These are phyloP conservation scores for Coemansia sp. DNA, from an alignment of 192 early-diverging fungal species.

Conservation along the genomic window DNA sequence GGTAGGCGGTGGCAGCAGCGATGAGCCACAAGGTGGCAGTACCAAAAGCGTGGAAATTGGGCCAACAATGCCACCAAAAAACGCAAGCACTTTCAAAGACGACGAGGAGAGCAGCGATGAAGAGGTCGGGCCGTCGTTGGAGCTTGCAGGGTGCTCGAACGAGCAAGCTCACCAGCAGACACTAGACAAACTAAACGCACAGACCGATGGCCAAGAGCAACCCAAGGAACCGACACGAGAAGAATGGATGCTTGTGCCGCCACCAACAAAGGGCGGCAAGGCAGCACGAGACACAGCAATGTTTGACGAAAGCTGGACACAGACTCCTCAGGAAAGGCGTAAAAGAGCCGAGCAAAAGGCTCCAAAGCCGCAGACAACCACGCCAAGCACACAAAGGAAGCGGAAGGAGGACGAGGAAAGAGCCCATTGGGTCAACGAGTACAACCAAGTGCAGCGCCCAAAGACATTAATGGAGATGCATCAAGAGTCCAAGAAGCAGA, in stretches of 20 bases:
- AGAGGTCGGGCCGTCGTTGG: slow-evolving; percentile 27
- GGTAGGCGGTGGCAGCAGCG: slow-evolving; percentile 2
- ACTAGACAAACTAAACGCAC: slow-evolving; percentile 15
- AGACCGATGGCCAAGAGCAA: slow-evolving; percentile 1
- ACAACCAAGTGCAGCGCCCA: slow-evolving; percentile 33
- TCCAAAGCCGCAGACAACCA: slow-evolving; percentile 1
- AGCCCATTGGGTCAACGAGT: slow-evolving; percentile 41
- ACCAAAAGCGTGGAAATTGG: slow-evolving; percentile 12
- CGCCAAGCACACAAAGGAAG: slow-evolving; percentile 12
- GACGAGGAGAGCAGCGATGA: slow-evolving; percentile 10
- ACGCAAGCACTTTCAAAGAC: not conserved
- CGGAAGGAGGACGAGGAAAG: slow-evolving; percentile 23
- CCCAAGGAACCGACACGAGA: slow-evolving; percentile 7
- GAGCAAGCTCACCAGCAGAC: slow-evolving; percentile 24
- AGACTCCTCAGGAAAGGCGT: slow-evolving; percentile 25
- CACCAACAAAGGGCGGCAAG: slow-evolving; percentile 19
- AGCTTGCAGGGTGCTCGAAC: slow-evolving; percentile 26
- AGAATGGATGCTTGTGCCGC: slow-evolving; percentile 51
- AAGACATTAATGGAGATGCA: slow-evolving; percentile 51
- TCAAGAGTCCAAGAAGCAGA: slow-evolving; percentile 15
- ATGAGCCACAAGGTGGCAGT: not conserved
- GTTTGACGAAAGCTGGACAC: slow-evolving; percentile 50
- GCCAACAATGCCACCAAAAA: slow-evolving; percentile 34
- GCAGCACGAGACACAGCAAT: slow-evolving; percentile 3
- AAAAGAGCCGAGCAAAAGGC: slow-evolving; percentile 12